Evolutionary conservation across 2,329 filamentous ascomycete genomes (phyloP).

Genomic region (Pseudocercospora eumusae): DNA sequence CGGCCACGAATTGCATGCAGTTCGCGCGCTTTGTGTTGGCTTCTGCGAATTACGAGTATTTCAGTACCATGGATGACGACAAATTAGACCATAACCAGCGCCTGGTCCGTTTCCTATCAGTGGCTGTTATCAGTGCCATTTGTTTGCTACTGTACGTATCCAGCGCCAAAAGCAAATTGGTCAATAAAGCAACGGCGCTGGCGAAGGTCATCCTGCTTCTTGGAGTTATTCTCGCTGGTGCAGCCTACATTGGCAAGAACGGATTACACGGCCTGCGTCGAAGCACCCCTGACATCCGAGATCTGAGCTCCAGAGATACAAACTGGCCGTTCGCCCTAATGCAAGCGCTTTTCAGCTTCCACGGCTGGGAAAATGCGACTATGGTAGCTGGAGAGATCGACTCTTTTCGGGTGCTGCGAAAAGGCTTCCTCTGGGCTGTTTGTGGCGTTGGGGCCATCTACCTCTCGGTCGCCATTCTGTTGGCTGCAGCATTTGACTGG

Average conservation of each 20-base stretch:
- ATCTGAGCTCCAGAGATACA: neutral
- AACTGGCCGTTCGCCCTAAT: slow-evolving; percentile 17
- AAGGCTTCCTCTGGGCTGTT: slow-evolving; percentile 18
- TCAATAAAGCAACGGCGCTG: slow-evolving; percentile 19
- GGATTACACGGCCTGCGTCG: neutral
- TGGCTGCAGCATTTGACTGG: slow-evolving; percentile 14
- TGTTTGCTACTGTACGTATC: slow-evolving; percentile 18
- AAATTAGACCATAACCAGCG: slow-evolving; percentile 8
- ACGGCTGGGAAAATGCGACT: slow-evolving; percentile 23
- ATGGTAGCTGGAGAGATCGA: slow-evolving; percentile 18
- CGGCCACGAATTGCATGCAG: slow-evolving; percentile 18
- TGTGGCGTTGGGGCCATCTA: slow-evolving; percentile 14
- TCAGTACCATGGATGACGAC: neutral
- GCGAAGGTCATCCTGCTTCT: slow-evolving; percentile 19
- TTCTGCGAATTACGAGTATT: slow-evolving; percentile 11
- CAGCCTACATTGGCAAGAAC: slow-evolving; percentile 5
- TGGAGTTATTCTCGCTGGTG: slow-evolving; percentile 13
- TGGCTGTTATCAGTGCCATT: slow-evolving; percentile 12
- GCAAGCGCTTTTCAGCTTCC: slow-evolving; percentile 20
- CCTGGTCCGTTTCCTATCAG: slow-evolving; percentile 12
- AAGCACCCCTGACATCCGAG: neutral
- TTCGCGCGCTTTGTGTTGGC: slow-evolving; percentile 19
- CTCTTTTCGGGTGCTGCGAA: slow-evolving; percentile 10
- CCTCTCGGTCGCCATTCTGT: slow-evolving; percentile 10
- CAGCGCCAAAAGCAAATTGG: slow-evolving; percentile 4